Conservation (phyloP, 129 eudicot species). For the Artemisia argyi region DNA sequence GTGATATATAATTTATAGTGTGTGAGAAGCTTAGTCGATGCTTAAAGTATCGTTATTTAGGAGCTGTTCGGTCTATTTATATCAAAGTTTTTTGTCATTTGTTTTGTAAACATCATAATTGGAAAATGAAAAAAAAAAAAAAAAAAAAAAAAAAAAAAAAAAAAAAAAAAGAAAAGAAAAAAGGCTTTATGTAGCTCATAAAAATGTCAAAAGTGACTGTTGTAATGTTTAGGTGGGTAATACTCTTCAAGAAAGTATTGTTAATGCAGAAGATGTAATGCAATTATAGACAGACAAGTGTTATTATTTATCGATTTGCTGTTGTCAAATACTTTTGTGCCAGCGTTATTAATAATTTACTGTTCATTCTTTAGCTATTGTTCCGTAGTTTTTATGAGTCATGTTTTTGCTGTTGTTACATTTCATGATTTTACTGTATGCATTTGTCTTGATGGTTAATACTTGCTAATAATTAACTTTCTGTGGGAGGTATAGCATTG, state of each 20-base stretch:
- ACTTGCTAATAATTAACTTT: background rate
- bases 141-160: background rate
- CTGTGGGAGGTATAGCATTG: no score
- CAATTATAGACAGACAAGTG: background rate
- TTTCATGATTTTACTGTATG: background rate
- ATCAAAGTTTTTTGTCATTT: constrained; percentile 2
- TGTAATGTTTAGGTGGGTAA: constrained; percentile 23
- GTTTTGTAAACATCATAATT: constrained; percentile 1
- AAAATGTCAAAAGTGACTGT: constrained; percentile 23
- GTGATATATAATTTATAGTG: constrained; percentile 16
- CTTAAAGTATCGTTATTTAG: constrained; percentile 14
- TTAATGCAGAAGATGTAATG: constrained; percentile 14
- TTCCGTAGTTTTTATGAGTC: background rate
- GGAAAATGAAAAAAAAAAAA: background rate
- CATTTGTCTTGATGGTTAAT: background rate
- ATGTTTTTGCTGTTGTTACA: no score
- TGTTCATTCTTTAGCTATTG: constrained; percentile 5
- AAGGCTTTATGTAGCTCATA: constrained; percentile 17
- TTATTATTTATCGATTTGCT: background rate
- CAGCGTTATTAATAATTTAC: background rate
- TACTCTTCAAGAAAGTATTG: constrained; percentile 9
- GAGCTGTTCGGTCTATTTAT: constrained; percentile 17
- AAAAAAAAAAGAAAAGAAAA: no score
- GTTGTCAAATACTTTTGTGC: background rate
- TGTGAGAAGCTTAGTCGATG: constrained; percentile 2